Evolutionary conservation across 1,284 basidiomycete species (phyloP).

Genomic region (Pulchroboletus neoregius): DNA sequence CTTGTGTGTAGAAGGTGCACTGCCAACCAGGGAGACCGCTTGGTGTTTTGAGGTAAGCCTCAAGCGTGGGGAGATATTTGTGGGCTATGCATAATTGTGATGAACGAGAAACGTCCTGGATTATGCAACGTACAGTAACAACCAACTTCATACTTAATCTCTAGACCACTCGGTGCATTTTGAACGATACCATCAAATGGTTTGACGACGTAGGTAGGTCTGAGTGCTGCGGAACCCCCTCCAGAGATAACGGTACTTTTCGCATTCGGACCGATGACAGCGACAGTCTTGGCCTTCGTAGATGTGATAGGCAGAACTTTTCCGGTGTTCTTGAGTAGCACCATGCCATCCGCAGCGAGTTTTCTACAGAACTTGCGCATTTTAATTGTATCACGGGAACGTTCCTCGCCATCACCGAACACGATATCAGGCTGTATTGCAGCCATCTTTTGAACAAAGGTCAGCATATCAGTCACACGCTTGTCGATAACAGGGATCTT

Average conservation of each 20-base stretch:
- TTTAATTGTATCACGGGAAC: conserved; percentile 40
- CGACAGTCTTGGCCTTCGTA: conserved; percentile 50
- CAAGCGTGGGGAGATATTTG: background rate
- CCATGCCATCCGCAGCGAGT: conserved; percentile 61
- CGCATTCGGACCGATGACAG: conserved; percentile 70
- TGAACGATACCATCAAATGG: conserved; percentile 45
- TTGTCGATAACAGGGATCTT: background rate
- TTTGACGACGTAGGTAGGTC: conserved; percentile 54
- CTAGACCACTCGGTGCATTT: background rate
- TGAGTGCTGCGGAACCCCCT: conserved; percentile 47
- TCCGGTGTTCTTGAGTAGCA: conserved; percentile 66
- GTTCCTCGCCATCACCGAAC: conserved; percentile 61
- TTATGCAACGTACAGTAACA: background rate
- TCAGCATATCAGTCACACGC: conserved; percentile 41
- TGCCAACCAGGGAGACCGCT: background rate
- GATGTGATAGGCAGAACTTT: conserved; percentile 53
- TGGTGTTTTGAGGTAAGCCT: conserved; percentile 28
- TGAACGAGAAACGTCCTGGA: background rate
- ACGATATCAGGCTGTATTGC: conserved; percentile 56
- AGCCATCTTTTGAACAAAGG: conserved; percentile 58
- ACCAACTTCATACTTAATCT: background rate
- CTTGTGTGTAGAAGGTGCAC: conserved; percentile 36
- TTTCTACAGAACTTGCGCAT: conserved; percentile 51
- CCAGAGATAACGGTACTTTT: conserved; percentile 60
- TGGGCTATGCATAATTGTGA: background rate